phyloP scores from a whole-genome alignment of 2,329 filamentous ascomycete species.

The Aspergillus sp. region DNA sequence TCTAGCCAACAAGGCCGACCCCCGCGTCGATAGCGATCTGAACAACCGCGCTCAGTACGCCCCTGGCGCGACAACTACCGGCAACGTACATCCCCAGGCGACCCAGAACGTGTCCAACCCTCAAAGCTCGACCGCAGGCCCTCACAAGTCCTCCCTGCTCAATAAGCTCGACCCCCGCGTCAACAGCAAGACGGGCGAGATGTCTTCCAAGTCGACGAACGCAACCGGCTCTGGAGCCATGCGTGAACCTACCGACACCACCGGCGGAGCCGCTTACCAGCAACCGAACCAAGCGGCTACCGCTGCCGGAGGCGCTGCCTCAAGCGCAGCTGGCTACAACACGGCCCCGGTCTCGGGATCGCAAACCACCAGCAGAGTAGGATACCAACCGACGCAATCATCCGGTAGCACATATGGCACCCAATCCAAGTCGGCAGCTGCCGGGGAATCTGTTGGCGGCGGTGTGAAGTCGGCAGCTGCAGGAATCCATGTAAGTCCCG shows the following conservation, averaged over 20 bases:
- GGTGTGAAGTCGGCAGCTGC: slow-evolving; percentile 33
- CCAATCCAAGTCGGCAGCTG: slow-evolving; percentile 13
- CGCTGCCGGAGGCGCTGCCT: slow-evolving; percentile 18
- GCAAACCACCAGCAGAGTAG: slow-evolving; percentile 10
- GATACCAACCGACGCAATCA: slow-evolving; percentile 14
- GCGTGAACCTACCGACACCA: slow-evolving; percentile 11
- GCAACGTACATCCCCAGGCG: slow-evolving; percentile 16
- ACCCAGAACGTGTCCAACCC: slow-evolving; percentile 6
- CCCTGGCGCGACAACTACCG: slow-evolving; percentile 15
- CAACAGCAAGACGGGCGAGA: slow-evolving; percentile 27
- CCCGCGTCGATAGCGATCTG: slow-evolving; percentile 23
- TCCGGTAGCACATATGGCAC: slow-evolving; percentile 21
- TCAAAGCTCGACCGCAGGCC: slow-evolving; percentile 17
- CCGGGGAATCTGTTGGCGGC: slow-evolving; percentile 25
- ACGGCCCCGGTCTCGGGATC: slow-evolving; percentile 3
- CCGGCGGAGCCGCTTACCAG: not conserved
- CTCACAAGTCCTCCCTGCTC: slow-evolving; percentile 24
- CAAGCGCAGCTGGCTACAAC: slow-evolving; percentile 29
- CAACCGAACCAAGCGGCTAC: slow-evolving; percentile 25
- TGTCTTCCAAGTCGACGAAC: slow-evolving; percentile 22
- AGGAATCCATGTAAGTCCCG: slow-evolving; percentile 38
- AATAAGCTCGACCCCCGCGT: slow-evolving; percentile 34
- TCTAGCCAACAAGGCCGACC: slow-evolving; percentile 44
- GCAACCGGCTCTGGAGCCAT: slow-evolving; percentile 12
- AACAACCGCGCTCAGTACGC: slow-evolving; percentile 25